These are phyloP conservation scores for Calonectria pseudoreteaudii DNA, from an alignment of 2,329 filamentous ascomycete species.

Conservation along the genomic window DNA sequence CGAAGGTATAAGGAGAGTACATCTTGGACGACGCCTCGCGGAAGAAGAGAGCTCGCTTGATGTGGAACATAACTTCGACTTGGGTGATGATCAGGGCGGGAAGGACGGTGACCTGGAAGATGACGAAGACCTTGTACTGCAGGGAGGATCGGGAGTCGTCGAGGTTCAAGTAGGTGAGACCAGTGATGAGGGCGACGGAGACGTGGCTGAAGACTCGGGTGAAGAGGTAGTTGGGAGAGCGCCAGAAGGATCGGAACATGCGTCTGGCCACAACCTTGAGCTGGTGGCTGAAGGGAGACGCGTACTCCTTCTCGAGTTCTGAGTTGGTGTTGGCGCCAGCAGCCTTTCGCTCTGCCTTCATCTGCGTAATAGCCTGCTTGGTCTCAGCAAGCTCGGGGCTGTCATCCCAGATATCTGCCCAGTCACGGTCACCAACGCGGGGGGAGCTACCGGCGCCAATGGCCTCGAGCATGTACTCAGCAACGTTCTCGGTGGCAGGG, in stretches of 20 bases:
- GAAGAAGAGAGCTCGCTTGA: slow-evolving; percentile 85
- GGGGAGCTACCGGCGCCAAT: slow-evolving; percentile 81
- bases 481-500: slow-evolving; percentile 67
- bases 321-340: slow-evolving; percentile 57
- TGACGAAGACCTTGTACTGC: slow-evolving; percentile 88
- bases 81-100: slow-evolving; percentile 86
- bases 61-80: slow-evolving; percentile 83
- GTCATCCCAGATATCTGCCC: slow-evolving; percentile 83
- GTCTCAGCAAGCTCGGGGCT: slow-evolving; percentile 76
- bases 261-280: slow-evolving; percentile 79
- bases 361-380: slow-evolving; percentile 74
- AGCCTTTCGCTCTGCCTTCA: slow-evolving; percentile 71
- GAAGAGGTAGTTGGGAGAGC: slow-evolving; percentile 89
- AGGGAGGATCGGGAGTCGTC: slow-evolving; percentile 80
- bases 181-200: slow-evolving; percentile 81
- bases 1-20: slow-evolving; percentile 85
- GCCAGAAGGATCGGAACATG: slow-evolving; percentile 84
- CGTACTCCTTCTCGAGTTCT: slow-evolving; percentile 79
- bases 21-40: slow-evolving; percentile 88
- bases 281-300: slow-evolving; percentile 83
- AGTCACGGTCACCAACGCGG: slow-evolving; percentile 80
- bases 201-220: slow-evolving; percentile 89
- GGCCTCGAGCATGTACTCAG: slow-evolving; percentile 88
- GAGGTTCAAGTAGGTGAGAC: slow-evolving; percentile 82
- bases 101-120: slow-evolving; percentile 89